These are phyloP conservation scores for Solanum bulbocastanum DNA, from an alignment of 257 asterid species.

Conservation along the genomic window DNA sequence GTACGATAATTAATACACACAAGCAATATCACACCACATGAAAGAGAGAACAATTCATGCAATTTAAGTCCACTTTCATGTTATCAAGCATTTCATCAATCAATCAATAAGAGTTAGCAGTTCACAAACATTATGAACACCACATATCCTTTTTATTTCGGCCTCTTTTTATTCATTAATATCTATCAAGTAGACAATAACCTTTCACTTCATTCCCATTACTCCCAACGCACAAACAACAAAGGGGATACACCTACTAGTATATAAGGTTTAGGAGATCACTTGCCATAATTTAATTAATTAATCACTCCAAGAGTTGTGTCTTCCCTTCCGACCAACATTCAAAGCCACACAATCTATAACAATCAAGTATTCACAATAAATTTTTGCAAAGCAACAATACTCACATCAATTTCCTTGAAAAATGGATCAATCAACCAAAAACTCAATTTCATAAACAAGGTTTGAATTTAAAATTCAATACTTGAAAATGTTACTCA, in stretches of 20 bases:
- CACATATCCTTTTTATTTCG: not conserved
- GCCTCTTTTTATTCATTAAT: not conserved
- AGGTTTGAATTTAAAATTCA: not conserved
- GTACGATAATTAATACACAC: not conserved
- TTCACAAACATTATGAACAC: not conserved
- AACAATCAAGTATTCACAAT: not conserved
- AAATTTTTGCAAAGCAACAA: not conserved
- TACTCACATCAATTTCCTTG: not conserved
- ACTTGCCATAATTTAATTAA: not conserved
- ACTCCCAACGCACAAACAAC: not conserved
- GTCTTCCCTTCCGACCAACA: not conserved
- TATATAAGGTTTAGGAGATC: not conserved
- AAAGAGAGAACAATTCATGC: not conserved
- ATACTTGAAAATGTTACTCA: not conserved
- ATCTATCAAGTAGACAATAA: not conserved
- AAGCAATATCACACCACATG: not conserved
- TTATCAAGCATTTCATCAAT: not conserved
- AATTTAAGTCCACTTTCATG: not conserved
- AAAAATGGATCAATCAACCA: not conserved
- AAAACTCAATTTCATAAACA: too few relatives aligned
- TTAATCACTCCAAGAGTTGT: not conserved
- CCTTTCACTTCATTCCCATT: not conserved
- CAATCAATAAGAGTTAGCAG: not conserved
- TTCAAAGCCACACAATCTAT: not conserved
- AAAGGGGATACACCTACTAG: not conserved